phyloP scores from a whole-genome alignment of 1,284 basidiomycete genomes.

The Inonotus obliquus region DNA sequence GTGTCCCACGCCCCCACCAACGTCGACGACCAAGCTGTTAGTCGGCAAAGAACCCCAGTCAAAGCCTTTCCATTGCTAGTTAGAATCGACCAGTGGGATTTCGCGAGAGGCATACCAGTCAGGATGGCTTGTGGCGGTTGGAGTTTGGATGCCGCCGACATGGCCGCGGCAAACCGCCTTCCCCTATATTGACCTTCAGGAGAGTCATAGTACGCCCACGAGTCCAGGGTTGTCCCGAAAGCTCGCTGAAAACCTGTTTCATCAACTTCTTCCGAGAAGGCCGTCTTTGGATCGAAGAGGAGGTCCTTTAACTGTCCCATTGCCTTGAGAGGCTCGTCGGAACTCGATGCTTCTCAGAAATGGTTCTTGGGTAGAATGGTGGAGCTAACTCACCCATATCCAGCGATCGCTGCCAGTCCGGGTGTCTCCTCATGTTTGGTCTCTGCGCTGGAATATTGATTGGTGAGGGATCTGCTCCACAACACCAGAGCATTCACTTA shows the following conservation, averaged over 20 bases:
- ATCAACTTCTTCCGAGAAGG: slow-evolving; percentile 27
- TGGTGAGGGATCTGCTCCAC: neutral
- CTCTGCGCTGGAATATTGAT: neutral
- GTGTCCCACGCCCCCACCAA: slow-evolving; percentile 20
- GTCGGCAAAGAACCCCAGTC: neutral
- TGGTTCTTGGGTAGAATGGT: neutral
- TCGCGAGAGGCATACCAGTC: slow-evolving; percentile 23
- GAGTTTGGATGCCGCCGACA: slow-evolving; percentile 28
- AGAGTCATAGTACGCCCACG: slow-evolving; percentile 29
- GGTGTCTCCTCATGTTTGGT: slow-evolving; percentile 19
- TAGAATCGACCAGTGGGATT: neutral
- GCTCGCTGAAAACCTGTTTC: slow-evolving; percentile 30
- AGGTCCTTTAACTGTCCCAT: slow-evolving; percentile 32
- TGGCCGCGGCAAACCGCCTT: slow-evolving; percentile 31
- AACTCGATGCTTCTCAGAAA: slow-evolving; percentile 15
- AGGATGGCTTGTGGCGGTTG: slow-evolving; percentile 25
- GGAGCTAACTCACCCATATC: slow-evolving; percentile 2
- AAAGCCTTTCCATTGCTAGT: neutral
- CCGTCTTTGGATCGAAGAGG: slow-evolving; percentile 29
- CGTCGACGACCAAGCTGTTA: neutral
- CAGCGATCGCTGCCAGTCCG: slow-evolving; percentile 17
- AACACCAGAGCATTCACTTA: too few relatives aligned
- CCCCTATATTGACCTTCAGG: slow-evolving; percentile 26
- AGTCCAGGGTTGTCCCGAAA: slow-evolving; percentile 22
- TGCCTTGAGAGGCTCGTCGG: slow-evolving; percentile 30